Evolutionary conservation across 2,329 filamentous ascomycete species (phyloP).

Genomic region (Pseudofabraea citricarpa): DNA sequence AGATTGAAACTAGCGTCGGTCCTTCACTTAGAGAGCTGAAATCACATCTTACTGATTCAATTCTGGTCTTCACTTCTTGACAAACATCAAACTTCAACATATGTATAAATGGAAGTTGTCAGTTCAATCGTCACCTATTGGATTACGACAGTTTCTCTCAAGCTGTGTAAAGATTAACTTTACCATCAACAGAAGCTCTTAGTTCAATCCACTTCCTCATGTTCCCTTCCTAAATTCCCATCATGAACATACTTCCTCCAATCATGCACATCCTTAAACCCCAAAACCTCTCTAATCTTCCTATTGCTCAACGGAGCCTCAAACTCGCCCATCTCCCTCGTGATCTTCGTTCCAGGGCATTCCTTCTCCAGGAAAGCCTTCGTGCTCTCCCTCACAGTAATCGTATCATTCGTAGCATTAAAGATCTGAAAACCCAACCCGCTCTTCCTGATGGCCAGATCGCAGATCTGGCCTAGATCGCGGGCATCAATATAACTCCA

Average conservation of each 20-base stretch:
- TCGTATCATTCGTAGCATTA: slow-evolving; percentile 59
- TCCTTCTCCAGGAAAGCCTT: slow-evolving; percentile 44
- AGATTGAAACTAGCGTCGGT: too few species aligned
- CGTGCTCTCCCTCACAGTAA: slow-evolving; percentile 49
- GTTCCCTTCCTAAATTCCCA: neutral
- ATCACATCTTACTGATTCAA: too few species aligned
- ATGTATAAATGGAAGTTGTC: too few species aligned
- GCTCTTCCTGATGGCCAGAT: slow-evolving; percentile 45
- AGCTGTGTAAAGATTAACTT: too few species aligned
- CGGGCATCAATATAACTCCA: slow-evolving; percentile 61
- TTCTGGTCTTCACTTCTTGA: too few species aligned
- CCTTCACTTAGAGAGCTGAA: too few species aligned
- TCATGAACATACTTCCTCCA: slow-evolving; percentile 33
- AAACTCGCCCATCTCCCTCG: slow-evolving; percentile 49
- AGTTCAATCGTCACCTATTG: too few species aligned
- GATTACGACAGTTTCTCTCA: too few species aligned
- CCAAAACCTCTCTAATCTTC: slow-evolving; percentile 54
- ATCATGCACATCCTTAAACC: slow-evolving; percentile 53
- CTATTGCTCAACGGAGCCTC: slow-evolving; percentile 57
- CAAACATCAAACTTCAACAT: too few species aligned
- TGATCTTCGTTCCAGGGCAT: slow-evolving; percentile 45
- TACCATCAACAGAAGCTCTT: too few species aligned
- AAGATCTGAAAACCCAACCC: slow-evolving; percentile 59
- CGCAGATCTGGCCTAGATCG: slow-evolving; percentile 57
- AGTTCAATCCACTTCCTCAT: too few species aligned